Conservation (phyloP, 2,329 filamentous ascomycete genomes). For the Nannizzia gypsea region DNA sequence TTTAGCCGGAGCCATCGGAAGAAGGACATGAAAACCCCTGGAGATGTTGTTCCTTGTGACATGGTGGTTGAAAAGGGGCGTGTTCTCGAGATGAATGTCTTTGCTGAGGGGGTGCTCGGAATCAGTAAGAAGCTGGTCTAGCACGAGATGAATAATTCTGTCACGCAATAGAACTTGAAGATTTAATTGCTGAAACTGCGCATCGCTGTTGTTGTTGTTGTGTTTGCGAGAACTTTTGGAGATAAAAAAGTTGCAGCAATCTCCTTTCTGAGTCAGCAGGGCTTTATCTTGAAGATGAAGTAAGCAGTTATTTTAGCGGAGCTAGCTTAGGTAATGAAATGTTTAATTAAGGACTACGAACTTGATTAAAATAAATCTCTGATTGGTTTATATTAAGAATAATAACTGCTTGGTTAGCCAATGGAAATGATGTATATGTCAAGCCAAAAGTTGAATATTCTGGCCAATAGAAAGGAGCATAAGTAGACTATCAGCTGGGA, state of each 20-base stretch:
- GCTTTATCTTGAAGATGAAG: no score
- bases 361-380: no score
- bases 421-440: no score
- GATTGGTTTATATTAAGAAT: no score
- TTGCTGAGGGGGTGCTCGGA: background rate
- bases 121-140: background rate
- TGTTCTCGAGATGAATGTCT: background rate
- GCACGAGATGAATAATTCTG: no score
- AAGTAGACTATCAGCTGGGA: no score
- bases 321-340: no score
- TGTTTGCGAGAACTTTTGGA: background rate
- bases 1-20: constrained; percentile 85
- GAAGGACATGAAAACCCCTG: constrained; percentile 40
- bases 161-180: background rate
- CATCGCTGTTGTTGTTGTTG: background rate
- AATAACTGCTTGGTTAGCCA: no score
- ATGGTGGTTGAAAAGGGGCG: constrained; percentile 1
- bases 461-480: background rate
- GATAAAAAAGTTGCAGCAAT: background rate
- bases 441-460: background rate
- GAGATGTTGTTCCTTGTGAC: constrained; percentile 18
- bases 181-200: background rate
- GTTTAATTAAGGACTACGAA: no score
- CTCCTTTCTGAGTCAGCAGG: background rate
- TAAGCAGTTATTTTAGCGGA: no score